Percentiles rank a stretch among this genome's conserved stretches.
These are phyloP conservation scores for Rubroboletus pulcherrimus DNA, from an alignment of 768 basidiomycete genomes.

Conservation along the genomic window DNA sequence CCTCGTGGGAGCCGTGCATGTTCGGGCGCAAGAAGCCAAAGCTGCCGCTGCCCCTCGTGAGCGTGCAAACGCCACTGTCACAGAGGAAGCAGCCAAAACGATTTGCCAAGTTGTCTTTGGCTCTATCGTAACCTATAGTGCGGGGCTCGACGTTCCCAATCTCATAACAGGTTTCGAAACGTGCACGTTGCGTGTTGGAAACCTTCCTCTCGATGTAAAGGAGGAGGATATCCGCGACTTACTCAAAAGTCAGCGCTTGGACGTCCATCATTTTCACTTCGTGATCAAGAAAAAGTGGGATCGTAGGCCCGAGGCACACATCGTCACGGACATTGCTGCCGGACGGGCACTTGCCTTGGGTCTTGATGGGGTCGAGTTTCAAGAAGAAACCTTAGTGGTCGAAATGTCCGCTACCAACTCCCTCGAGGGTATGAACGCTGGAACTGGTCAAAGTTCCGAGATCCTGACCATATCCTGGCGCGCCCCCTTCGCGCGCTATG, in stretches of 20 bases:
- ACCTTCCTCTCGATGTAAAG: constrained; percentile 41
- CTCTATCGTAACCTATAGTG: constrained; percentile 46
- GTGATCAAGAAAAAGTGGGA: constrained; percentile 29
- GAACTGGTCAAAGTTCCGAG: constrained; percentile 31
- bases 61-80: constrained; percentile 10
- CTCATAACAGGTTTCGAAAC: constrained; percentile 52
- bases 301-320: constrained; percentile 36
- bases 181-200: constrained; percentile 43
- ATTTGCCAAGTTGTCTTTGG: constrained; percentile 43
- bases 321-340: constrained; percentile 41
- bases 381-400: constrained; percentile 39
- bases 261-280: constrained; percentile 32
- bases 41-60: constrained; percentile 12
- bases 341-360: constrained; percentile 40
- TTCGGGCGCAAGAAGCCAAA: constrained; percentile 12
- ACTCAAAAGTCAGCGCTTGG: constrained; percentile 42
- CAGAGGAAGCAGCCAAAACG: constrained; percentile 41
- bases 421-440: constrained; percentile 41
- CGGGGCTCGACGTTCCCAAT: constrained; percentile 45
- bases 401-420: constrained; percentile 40
- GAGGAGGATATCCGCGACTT: constrained; percentile 40
- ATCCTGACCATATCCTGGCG: constrained; percentile 51
- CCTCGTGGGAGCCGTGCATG: neutral
- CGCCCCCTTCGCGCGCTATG: constrained; percentile 41
- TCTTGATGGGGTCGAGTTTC: constrained; percentile 49